These are phyloP conservation scores for Beta vulgaris DNA, from an alignment of 148 eudicot genomes.

Conservation along the genomic window DNA sequence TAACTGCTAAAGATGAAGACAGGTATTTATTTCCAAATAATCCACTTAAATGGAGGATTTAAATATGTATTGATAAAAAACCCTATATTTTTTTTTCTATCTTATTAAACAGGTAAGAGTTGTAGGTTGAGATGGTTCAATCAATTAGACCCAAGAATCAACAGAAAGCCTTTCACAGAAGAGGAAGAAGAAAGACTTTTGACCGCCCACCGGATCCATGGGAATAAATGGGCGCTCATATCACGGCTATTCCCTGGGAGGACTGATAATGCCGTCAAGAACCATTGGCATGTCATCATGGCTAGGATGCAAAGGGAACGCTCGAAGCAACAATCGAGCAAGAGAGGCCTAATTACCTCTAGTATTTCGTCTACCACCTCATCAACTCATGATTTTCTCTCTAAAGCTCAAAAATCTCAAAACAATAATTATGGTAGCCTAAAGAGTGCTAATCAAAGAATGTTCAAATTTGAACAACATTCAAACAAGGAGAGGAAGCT, in stretches of 20 bases:
- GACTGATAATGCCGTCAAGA: conserved; percentile 87
- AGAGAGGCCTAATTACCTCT: conserved; percentile 9
- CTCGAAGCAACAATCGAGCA: conserved; percentile 39
- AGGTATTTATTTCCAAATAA: background rate
- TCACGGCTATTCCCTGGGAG: conserved; percentile 84
- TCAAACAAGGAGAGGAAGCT: conserved; percentile 9
- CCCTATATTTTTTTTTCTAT: background rate
- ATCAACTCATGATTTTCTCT: conserved; percentile 14
- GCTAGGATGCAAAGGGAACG: conserved; percentile 79
- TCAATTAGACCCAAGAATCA: conserved; percentile 89
- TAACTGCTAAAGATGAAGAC: background rate
- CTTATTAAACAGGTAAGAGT: conserved; percentile 61
- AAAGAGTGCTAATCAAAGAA: background rate
- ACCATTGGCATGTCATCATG: conserved; percentile 95
- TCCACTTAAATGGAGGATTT: background rate
- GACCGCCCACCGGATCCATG: conserved; percentile 80
- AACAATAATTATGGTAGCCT: conserved; percentile 5
- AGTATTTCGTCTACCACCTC: conserved; percentile 14
- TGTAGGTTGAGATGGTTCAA: conserved; percentile 95
- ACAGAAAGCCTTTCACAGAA: conserved; percentile 80
- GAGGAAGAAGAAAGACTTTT: conserved; percentile 75
- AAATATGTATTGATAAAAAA: conserved; percentile 13
- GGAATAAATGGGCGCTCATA: conserved; percentile 90
- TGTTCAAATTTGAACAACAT: conserved; percentile 9
- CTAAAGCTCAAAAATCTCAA: conserved; percentile 14